Percentiles rank a stretch among this genome's conserved stretches.
phyloP scores from a whole-genome alignment of 164 flowering plant genomes.

The Paratinospora sagittata region DNA sequence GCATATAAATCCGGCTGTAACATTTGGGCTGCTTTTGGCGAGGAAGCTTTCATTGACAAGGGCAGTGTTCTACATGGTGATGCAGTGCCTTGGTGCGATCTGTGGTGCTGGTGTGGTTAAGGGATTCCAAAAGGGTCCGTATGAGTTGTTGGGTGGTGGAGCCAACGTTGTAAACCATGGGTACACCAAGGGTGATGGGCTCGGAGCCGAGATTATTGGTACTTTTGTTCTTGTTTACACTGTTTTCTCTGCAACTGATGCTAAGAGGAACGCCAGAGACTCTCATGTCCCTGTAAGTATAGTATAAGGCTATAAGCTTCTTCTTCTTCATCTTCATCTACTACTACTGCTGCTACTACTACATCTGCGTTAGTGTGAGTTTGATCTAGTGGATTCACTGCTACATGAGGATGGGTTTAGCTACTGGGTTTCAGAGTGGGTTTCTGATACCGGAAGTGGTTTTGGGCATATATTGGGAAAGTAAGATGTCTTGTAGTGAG shows the following conservation, averaged over 20 bases:
- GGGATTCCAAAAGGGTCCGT: constrained; percentile 35
- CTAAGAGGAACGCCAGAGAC: constrained; percentile 63
- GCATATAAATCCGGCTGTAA: constrained; percentile 64
- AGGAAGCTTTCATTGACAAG: constrained; percentile 59
- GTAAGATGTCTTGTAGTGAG: no score
- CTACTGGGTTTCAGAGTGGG: no score
- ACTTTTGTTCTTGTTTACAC: constrained; percentile 62
- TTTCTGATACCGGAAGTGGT: no score
- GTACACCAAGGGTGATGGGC: constrained; percentile 50
- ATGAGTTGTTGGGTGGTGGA: constrained; percentile 38
- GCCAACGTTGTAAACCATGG: constrained; percentile 44
- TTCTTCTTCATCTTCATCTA: not conserved
- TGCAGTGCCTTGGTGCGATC: constrained; percentile 61
- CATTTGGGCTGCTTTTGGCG: constrained; percentile 54
- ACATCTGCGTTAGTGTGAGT: no score
- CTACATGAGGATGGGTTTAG: no score
- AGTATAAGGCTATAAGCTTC: no score
- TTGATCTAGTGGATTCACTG: no score
- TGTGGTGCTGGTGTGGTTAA: constrained; percentile 65
- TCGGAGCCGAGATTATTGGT: constrained; percentile 59
- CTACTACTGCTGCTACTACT: not conserved
- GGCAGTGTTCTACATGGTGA: constrained; percentile 49
- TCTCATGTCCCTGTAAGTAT: constrained; percentile 65
- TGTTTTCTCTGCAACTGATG: constrained; percentile 67
- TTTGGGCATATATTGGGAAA: no score